Evolutionary conservation across 768 basidiomycete species (phyloP), one percentile per base, ranked within the genome.

Genomic region (Auricularia auricula-judae): DNA sequence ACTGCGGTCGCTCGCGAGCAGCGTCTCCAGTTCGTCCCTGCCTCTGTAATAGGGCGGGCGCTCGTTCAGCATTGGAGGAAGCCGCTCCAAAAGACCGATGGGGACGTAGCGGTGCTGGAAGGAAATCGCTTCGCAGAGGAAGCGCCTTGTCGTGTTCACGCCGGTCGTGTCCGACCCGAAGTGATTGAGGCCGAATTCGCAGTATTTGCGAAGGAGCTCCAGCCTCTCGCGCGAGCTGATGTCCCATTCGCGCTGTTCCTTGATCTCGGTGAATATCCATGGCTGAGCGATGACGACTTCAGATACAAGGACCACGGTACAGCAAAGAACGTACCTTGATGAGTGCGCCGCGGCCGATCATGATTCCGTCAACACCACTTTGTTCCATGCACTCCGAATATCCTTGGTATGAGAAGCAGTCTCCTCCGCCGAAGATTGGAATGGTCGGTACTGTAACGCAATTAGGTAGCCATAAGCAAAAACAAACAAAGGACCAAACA

Each of bases 91-190:
- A 5, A 99, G 77, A 0, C 97, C 97, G 59, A 98, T 87, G 5
- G 97, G 97, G 59, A 98, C 78, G 72, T 99, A 99, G 56, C 97
- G 91, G 74, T 96, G 89, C 71, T 94, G 92, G 81, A 98, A 99
- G 0, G 93, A 96, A 2, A 99, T 80, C 0, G 93, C 87, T 76
- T 98, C 97, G 73, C 92, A 95, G 12, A 98, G 84, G 77, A 95
- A 99, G 64, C 97, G 82, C 33, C 97, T 84, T 0, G 94, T 89
- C 10, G 89, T 87, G 76, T 95, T 95, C 61, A 98, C 83, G 1
- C 97, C 97, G 0, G 87, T 81, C 0, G 91, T 93, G 71, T 93
- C 91, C 23, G 90, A 84, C 7, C 91, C 91, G 70, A 91, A 93
- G 72, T 92, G 89, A 69, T 82, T 85, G 69, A 97, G 77, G 39